Evolutionary conservation across 768 basidiomycete species (phyloP), one percentile per base, ranked within the genome.

Genomic region (Sarcomyxa edulis): DNA sequence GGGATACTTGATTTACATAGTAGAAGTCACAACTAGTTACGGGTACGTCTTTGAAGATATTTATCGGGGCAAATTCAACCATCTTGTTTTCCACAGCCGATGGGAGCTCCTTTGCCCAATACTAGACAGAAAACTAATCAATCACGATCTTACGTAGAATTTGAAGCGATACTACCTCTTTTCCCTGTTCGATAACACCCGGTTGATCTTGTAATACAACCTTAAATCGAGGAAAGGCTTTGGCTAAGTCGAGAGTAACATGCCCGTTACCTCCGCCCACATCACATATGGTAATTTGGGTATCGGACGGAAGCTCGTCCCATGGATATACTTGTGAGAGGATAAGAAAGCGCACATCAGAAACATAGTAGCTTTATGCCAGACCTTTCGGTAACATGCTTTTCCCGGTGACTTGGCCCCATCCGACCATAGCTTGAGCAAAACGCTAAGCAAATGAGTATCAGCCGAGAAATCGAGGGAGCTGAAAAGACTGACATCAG

Each of bases 211-310:
- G 67, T 11, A 69, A 47, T 18, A 62, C 50, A 12, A 67, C 35
- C 28, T 56, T 51, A 4, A 70, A 46, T 11, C 59, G 50, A 0
- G 68, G 61, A 39, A 58, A 58, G 2, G 43, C 47, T 41, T 60
- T 61, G 1, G 53, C 40, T 2, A 72, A 52, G 8, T 45, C 42
- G 28, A 70, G 51, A 2, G 60, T 50, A 11, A 58, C 48, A 29
- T 56, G 48, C 1, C 70, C 69, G 27, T 61, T 54, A 6, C 64
- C 61, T 5, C 66, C 62, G 10, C 64, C 68, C 8, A 70, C 54
- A 48, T 71, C 68, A 36, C 64, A 64, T 11, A 71, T 51, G 3
- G 50, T 48, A n/a, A n/a, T n/a, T n/a, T n/a, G n/a, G 4, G 60
- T 47, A 9, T 52, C 57, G 3, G 25, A 7, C 10, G 51, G 41